Conservation (phyloP, 2,329 filamentous ascomycete genomes). For the Nothophoma quercina region DNA sequence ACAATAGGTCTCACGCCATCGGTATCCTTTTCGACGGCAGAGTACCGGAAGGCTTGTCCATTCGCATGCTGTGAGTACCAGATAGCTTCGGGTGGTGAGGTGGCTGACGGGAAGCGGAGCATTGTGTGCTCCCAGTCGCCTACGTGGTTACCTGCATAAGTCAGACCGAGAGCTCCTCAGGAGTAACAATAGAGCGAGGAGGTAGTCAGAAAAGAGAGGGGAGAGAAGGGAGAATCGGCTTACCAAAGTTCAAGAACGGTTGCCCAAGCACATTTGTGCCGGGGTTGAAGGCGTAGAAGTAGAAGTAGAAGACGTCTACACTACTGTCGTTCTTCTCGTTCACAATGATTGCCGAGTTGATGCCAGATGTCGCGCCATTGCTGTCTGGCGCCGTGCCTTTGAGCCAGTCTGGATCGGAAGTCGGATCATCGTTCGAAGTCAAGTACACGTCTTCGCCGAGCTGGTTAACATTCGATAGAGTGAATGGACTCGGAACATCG, state of each 20-base stretch:
- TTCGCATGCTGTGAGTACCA: slow-evolving; percentile 71
- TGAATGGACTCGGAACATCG: slow-evolving; percentile 48
- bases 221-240: too few relatives aligned
- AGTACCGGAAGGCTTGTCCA: slow-evolving; percentile 70
- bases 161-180: too few relatives aligned
- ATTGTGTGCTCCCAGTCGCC: slow-evolving; percentile 74
- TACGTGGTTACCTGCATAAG: slow-evolving; percentile 61
- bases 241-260: slow-evolving; percentile 54
- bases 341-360: slow-evolving; percentile 63
- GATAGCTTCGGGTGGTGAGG: slow-evolving; percentile 56
- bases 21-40: slow-evolving; percentile 60
- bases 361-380: slow-evolving; percentile 59
- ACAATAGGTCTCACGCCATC: slow-evolving; percentile 64
- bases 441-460: slow-evolving; percentile 55
- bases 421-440: slow-evolving; percentile 54
- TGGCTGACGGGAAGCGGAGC: slow-evolving; percentile 67
- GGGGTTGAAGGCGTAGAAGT: slow-evolving; percentile 66
- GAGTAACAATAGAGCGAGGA: background rate
- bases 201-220: too few relatives aligned
- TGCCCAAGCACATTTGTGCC: slow-evolving; percentile 59
- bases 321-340: slow-evolving; percentile 62
- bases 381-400: slow-evolving; percentile 62
- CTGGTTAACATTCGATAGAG: slow-evolving; percentile 53
- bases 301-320: slow-evolving; percentile 70
- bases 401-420: slow-evolving; percentile 53